phyloP scores from a whole-genome alignment of 2,329 filamentous ascomycete species.

The Pseudocercospora eumusae region DNA sequence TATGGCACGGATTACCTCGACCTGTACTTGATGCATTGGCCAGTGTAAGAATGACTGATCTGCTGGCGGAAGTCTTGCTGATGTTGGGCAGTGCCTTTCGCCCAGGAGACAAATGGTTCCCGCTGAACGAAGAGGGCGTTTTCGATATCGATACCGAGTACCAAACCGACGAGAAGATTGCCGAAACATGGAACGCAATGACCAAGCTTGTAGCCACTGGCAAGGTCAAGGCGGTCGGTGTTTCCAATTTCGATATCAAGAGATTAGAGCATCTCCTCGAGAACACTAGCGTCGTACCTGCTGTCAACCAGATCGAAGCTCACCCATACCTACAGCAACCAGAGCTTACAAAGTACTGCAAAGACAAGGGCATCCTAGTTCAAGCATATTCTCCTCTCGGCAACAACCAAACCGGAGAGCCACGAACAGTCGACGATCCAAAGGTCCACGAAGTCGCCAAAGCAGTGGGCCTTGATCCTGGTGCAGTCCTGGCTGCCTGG shows the following conservation, averaged over 20 bases:
- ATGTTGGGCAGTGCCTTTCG: conserved; percentile 21
- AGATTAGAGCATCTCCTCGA: conserved; percentile 31
- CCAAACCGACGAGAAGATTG: conserved; percentile 42
- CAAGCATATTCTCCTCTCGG: conserved; percentile 30
- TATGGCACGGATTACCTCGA: conserved; percentile 52
- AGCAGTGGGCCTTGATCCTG: conserved; percentile 20
- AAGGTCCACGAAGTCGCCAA: conserved; percentile 27
- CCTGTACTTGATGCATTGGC: conserved; percentile 55
- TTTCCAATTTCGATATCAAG: conserved; percentile 34
- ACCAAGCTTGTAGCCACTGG: conserved; percentile 32
- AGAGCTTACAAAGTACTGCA: conserved; percentile 28
- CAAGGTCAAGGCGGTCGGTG: conserved; percentile 35
- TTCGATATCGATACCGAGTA: conserved; percentile 40
- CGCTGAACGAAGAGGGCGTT: conserved; percentile 38
- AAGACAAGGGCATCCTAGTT: conserved; percentile 29
- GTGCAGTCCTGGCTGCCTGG: conserved; percentile 25
- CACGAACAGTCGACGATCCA: conserved; percentile 26
- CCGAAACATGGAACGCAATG: conserved; percentile 33
- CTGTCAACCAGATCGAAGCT: conserved; percentile 33
- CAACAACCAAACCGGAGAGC: conserved; percentile 43
- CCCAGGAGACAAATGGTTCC: conserved; percentile 42
- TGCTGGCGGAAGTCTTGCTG: neutral
- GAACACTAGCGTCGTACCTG: conserved; percentile 26
- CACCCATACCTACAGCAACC: conserved; percentile 31
- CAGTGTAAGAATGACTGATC: conserved; percentile 46